Conservation (phyloP, 352 stramenopile genomes). For the Thraustochytrium sp. region DNA sequence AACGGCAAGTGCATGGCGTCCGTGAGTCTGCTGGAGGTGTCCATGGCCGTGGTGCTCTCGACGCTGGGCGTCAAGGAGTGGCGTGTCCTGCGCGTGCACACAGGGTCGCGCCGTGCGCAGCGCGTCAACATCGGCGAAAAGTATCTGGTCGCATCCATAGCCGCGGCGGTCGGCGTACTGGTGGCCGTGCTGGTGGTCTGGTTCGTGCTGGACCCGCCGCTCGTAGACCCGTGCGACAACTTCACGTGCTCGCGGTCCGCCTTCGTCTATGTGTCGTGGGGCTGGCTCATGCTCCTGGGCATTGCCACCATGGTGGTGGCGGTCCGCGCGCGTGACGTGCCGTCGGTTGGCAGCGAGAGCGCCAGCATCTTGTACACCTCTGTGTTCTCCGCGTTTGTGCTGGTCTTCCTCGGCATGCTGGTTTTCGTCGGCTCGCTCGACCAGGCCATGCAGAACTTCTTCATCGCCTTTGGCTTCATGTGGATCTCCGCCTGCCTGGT, state of each 20-base stretch:
- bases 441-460: neutral
- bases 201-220: constrained; percentile 6
- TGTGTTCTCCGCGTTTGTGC: neutral
- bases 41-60: neutral
- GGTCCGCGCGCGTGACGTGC: neutral
- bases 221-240: neutral
- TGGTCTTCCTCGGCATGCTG: constrained; percentile 16
- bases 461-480: constrained; percentile 33
- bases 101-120: neutral
- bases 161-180: neutral
- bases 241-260: neutral
- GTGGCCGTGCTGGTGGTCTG: neutral
- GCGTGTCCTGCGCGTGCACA: neutral
- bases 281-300: neutral
- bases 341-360: neutral
- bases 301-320: neutral
- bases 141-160: neutral
- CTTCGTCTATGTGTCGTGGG: neutral
- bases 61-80: constrained; percentile 28
- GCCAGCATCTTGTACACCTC: neutral
- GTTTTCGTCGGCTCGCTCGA: neutral
- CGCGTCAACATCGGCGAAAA: neutral
- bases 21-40: neutral
- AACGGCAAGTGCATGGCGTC: constrained; percentile 15
- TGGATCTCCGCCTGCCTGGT: constrained; percentile 19